A percentile compares a stretch with the other conserved stretches of the same genome.
Conservation (phyloP, 306 rosid genomes). For the Prunus kanzakura region DNA sequence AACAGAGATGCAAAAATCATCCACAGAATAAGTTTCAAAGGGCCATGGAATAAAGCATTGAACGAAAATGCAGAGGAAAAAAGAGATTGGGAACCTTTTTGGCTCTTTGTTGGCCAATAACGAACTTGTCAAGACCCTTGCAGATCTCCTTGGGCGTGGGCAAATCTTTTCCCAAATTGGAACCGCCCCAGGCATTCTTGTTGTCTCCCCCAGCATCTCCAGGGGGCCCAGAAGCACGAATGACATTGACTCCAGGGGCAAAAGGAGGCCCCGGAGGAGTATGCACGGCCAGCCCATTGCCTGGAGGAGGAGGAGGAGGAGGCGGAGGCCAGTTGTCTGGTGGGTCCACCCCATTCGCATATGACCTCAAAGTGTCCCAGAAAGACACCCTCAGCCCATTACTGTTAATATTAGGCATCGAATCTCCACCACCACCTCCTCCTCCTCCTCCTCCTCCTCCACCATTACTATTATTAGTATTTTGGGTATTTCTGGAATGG, state of each 20-base stretch:
- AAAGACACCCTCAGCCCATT: constrained; percentile 49
- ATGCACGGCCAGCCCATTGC: constrained; percentile 82
- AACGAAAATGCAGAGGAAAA: not conserved
- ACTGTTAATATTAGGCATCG: constrained; percentile 18
- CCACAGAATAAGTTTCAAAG: constrained; percentile 13
- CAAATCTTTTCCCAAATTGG: constrained; percentile 82
- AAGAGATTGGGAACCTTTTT: constrained; percentile 53
- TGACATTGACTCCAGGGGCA: constrained; percentile 65
- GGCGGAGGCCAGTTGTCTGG: constrained; percentile 73
- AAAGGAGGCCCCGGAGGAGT: constrained; percentile 93
- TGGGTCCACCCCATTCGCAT: constrained; percentile 53
- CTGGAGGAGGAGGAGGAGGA: constrained; percentile 22
- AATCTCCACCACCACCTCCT: not conserved
- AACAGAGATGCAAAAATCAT: constrained; percentile 32
- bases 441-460: not conserved
- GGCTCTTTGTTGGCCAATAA: constrained; percentile 87
- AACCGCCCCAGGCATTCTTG: constrained; percentile 81
- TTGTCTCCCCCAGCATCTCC: constrained; percentile 32
- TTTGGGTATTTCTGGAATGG: constrained; percentile 25
- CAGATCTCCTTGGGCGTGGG: constrained; percentile 95
- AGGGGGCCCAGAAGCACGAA: constrained; percentile 57
- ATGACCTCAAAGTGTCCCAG: constrained; percentile 56
- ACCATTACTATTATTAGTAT: constrained; percentile 13
- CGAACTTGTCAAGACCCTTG: constrained; percentile 90
- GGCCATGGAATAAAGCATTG: not conserved